Conservation (phyloP, 139 green algal genomes). For the Auxenochlorella pyrenoidosa region DNA sequence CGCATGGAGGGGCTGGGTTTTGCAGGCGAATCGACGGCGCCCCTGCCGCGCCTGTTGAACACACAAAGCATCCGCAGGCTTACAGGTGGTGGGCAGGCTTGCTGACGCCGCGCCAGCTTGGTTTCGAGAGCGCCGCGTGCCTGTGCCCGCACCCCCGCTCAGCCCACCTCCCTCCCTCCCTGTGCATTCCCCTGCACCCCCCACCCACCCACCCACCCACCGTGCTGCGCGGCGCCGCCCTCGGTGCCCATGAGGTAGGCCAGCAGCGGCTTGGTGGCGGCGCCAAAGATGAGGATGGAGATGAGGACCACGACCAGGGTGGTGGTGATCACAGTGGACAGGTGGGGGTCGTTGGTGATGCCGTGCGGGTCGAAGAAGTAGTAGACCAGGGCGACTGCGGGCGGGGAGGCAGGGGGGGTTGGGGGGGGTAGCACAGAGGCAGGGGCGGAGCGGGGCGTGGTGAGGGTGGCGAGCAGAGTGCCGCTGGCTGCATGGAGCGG, state of each 20-base stretch:
- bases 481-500: too few relatives aligned
- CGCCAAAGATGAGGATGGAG: constrained; percentile 66
- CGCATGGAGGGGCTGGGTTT: neutral
- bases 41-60: neutral
- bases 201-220: neutral
- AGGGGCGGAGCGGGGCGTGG: neutral
- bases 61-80: neutral
- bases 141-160: too few relatives aligned
- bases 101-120: neutral
- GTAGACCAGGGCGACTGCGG: constrained; percentile 78
- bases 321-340: constrained; percentile 77
- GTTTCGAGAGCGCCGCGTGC: too few relatives aligned
- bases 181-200: neutral
- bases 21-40: neutral
- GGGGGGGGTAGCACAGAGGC: neutral
- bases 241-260: constrained; percentile 45
- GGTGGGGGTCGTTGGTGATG: constrained; percentile 49
- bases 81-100: neutral
- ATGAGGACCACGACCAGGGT: constrained; percentile 79
- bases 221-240: neutral
- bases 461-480: too few relatives aligned
- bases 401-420: neutral
- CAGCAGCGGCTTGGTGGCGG: constrained; percentile 78
- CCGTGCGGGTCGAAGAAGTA: constrained; percentile 71
- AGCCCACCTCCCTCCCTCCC: neutral